phyloP scores from a whole-genome alignment of 768 basidiomycete species.

The Agaricus bisporus region DNA sequence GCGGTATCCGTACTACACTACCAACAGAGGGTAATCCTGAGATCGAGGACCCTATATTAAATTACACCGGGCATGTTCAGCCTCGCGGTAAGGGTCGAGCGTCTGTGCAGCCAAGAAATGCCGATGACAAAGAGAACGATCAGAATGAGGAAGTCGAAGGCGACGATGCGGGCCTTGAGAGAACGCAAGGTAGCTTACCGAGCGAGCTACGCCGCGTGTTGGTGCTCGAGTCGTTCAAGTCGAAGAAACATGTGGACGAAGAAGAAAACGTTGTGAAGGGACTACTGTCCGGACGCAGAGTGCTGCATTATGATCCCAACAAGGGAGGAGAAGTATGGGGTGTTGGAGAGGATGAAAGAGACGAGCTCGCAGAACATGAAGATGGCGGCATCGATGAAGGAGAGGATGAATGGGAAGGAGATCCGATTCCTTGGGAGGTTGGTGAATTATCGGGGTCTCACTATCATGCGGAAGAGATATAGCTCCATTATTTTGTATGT shows the following conservation, averaged over 20 bases:
- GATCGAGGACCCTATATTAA: slow-evolving; percentile 29
- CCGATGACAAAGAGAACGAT: neutral
- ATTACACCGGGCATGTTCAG: slow-evolving; percentile 10
- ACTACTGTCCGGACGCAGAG: slow-evolving; percentile 53
- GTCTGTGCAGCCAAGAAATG: neutral
- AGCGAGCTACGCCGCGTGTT: slow-evolving; percentile 61
- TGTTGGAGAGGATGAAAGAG: slow-evolving; percentile 45
- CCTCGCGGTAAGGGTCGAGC: slow-evolving; percentile 8
- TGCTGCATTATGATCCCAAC: slow-evolving; percentile 50
- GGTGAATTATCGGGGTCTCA: slow-evolving; percentile 52
- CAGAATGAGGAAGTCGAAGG: slow-evolving; percentile 17
- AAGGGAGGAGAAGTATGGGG: slow-evolving; percentile 76
- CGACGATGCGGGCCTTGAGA: slow-evolving; percentile 25
- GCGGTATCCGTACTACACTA: slow-evolving; percentile 6
- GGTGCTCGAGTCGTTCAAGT: slow-evolving; percentile 46
- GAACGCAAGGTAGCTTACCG: slow-evolving; percentile 53
- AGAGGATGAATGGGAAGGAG: slow-evolving; percentile 75
- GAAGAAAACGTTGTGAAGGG: slow-evolving; percentile 53
- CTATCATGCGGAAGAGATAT: slow-evolving; percentile 6
- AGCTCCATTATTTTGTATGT: neutral
- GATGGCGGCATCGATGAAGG: slow-evolving; percentile 28
- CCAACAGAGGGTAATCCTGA: slow-evolving; percentile 20
- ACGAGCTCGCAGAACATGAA: slow-evolving; percentile 7
- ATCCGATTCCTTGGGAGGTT: slow-evolving; percentile 77
- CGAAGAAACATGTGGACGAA: slow-evolving; percentile 31